Base-by-base conservation (phyloP, 768 basidiomycete genomes). In the Tricholoma saponaceum region DNA sequence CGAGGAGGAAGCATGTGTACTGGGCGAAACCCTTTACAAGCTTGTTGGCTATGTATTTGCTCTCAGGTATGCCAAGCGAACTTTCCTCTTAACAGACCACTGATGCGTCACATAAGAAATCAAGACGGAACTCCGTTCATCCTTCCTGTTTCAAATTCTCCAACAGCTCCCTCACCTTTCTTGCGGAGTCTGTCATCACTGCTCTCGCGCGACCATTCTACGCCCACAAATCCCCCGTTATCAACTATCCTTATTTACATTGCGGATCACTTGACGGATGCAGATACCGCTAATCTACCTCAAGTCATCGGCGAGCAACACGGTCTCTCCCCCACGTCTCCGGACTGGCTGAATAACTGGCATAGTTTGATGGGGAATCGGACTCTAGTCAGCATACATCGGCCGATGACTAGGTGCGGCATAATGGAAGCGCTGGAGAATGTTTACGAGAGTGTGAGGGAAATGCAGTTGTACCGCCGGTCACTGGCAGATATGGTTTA, bases 301-400 rank as follows among this genome's bases (percentile, higher is more conserved):
- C 65, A 66, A 10, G 71, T 83, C 53, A 87, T 92, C 85, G 73
- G 78, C 35, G 83, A 84, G 46, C 83, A 87, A 56, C 83, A 87
- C 60, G 81, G 83, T 50, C 76, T 91, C 30, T 85, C 83, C 2
- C 90, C 90, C 1, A 86, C 86, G 10, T 84, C 85, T 1, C 82
- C 85, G 0, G 79, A 83, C 5, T 92, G 90, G 90, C 68, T 91
- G 25, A 71, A 72, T 16, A 85, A 86, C 64, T 91, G 90, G 90
- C 68, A 75, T 35, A 76, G 63, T 35, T 71, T 90, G 5, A 67
- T 90, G 13, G 72, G 70, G n/a, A 83, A 83, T 58, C 67, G 76
- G 14, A 72, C 70, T 0, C 69, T 84, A 18, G 66, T 83, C 59
- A 71, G 74, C 54, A 61, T 69, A 2, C 59, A 66, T n/a, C 69